phyloP scores from a whole-genome alignment of 192 early-diverging fungal genomes.

The Linnemannia zychae region DNA sequence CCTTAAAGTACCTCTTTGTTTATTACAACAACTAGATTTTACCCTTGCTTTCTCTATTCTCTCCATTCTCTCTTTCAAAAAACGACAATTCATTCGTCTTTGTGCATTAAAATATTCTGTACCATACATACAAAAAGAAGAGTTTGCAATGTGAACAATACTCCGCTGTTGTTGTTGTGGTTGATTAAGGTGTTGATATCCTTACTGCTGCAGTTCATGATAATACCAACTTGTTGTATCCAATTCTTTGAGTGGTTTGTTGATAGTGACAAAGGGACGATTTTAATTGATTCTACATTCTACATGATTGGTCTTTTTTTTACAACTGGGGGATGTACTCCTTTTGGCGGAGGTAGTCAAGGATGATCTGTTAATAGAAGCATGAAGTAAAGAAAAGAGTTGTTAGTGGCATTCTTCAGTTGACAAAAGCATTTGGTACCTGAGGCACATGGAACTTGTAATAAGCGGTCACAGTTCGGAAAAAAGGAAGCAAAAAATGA shows the following conservation, averaged over 20 bases:
- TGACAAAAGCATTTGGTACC: neutral
- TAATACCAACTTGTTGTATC: too few species aligned
- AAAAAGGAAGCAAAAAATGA: neutral
- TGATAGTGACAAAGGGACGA: neutral
- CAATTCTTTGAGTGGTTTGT: neutral
- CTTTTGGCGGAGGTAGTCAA: constrained; percentile 50
- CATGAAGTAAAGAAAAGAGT: neutral
- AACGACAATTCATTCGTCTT: neutral
- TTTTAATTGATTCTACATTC: neutral
- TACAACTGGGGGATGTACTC: constrained; percentile 39
- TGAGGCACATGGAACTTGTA: too few species aligned
- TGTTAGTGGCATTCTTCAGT: too few species aligned
- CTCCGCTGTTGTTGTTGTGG: neutral
- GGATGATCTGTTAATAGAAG: constrained; percentile 31
- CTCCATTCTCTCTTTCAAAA: neutral
- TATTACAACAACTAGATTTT: neutral
- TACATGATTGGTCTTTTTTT: neutral
- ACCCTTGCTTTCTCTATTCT: neutral
- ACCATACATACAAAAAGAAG: neutral
- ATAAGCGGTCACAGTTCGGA: neutral
- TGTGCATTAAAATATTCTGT: constrained; percentile 3
- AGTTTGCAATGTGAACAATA: too few species aligned
- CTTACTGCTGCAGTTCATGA: too few species aligned
- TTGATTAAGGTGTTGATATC: too few species aligned
- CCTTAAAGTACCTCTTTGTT: neutral